Evolutionary conservation across 169 alveolate genomes (phyloP).

Genomic region (Plasmodium yoelii): DNA sequence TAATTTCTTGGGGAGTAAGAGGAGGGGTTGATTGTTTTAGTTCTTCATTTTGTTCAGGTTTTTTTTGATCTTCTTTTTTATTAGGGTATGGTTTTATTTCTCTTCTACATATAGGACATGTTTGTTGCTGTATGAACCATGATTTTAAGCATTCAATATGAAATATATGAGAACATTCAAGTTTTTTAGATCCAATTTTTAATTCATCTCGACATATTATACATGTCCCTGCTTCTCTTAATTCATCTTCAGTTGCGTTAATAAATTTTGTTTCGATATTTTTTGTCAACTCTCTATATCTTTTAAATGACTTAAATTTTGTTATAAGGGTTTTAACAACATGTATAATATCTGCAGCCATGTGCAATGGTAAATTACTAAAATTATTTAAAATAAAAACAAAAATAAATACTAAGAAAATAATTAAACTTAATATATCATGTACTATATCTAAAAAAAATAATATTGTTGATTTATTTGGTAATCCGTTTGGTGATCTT

Average conservation of each 20-base stretch:
- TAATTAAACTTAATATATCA: constrained; percentile 77
- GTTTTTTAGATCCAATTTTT: constrained; percentile 84
- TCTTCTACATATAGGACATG: constrained; percentile 89
- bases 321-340: constrained; percentile 79
- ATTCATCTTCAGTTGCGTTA: constrained; percentile 88
- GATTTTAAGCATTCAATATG: constrained; percentile 88
- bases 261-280: constrained; percentile 81
- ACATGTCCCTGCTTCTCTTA: constrained; percentile 88
- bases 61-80: not conserved
- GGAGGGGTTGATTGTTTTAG: constrained; percentile 16
- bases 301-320: constrained; percentile 74
- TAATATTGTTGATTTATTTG: constrained; percentile 79
- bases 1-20: constrained; percentile 48
- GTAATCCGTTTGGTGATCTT: constrained; percentile 77
- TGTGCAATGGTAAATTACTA: constrained; percentile 88
- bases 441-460: constrained; percentile 83
- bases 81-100: constrained; percentile 49
- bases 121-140: constrained; percentile 89
- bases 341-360: constrained; percentile 90
- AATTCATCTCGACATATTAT: constrained; percentile 90
- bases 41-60: constrained; percentile 14
- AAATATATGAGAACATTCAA: constrained; percentile 91
- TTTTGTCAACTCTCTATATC: constrained; percentile 78
- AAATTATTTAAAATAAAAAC: constrained; percentile 89
- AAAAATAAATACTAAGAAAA: constrained; percentile 75